A percentile compares a stretch with the other conserved stretches of the same genome.
These are phyloP conservation scores for Scolecobasidium constrictum DNA, from an alignment of 2,329 filamentous ascomycete genomes.

Conservation along the genomic window DNA sequence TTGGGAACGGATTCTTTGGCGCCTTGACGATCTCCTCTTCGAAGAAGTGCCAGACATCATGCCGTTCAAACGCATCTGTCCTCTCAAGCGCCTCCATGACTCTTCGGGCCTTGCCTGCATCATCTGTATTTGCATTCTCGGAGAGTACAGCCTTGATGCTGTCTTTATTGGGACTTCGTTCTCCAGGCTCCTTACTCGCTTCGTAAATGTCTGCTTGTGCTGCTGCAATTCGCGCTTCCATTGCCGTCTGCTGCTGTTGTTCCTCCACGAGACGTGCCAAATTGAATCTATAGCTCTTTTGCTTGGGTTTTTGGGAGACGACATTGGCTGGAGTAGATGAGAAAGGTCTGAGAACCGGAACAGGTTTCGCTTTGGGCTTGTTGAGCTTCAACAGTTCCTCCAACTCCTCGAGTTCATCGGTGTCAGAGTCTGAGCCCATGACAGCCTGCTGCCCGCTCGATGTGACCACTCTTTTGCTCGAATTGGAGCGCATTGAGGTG, in stretches of 20 bases:
- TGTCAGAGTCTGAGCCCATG: conserved; percentile 26
- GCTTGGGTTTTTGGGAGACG: background rate
- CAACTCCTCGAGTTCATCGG: conserved; percentile 21
- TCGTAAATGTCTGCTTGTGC: background rate
- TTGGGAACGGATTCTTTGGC: conserved; percentile 17
- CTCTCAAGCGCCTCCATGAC: conserved; percentile 47
- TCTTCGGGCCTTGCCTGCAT: conserved; percentile 32
- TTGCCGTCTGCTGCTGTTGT: background rate
- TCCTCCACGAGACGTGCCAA: conserved; percentile 45
- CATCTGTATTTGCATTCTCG: conserved; percentile 17
- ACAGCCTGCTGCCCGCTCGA: conserved; percentile 44
- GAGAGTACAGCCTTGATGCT: conserved; percentile 1
- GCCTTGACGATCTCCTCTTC: conserved; percentile 15
- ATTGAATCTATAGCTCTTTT: conserved; percentile 42
- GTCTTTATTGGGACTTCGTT: background rate
- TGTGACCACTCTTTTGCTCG: conserved; percentile 22
- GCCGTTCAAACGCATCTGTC: conserved; percentile 46
- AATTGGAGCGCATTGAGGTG: conserved; percentile 18
- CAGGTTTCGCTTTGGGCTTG: conserved; percentile 15
- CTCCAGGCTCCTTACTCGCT: background rate
- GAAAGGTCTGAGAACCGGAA: conserved; percentile 21
- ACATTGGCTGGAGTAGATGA: conserved; percentile 25
- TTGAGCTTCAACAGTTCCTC: conserved; percentile 19
- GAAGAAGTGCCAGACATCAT: conserved; percentile 50
- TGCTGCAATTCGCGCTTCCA: conserved; percentile 7